Percentiles rank a stretch among this genome's conserved stretches.
Conservation (phyloP, 2,329 filamentous ascomycete genomes). For the Botrytis porri region DNA sequence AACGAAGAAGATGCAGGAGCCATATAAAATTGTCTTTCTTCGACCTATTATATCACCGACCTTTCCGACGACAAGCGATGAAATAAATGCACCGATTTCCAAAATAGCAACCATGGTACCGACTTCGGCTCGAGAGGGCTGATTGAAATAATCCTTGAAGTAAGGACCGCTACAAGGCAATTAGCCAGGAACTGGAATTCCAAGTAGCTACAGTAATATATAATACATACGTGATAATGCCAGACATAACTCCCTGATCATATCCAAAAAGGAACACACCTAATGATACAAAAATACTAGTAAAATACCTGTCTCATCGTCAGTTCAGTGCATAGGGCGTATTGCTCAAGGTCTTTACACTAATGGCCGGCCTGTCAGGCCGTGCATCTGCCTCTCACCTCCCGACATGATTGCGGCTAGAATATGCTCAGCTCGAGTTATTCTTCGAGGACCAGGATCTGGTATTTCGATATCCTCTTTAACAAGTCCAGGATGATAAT, state of each 20-base stretch:
- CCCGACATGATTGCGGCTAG: slow-evolving; percentile 84
- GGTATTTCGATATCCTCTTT: slow-evolving; percentile 85
- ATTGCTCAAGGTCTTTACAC: slow-evolving; percentile 57
- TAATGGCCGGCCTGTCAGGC: slow-evolving; percentile 91
- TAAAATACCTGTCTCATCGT: slow-evolving; percentile 70
- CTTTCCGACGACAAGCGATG: slow-evolving; percentile 80
- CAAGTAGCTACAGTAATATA: slow-evolving; percentile 27
- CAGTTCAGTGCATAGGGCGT: slow-evolving; percentile 18
- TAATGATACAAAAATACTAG: slow-evolving; percentile 83
- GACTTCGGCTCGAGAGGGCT: slow-evolving; percentile 81
- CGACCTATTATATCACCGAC: slow-evolving; percentile 91
- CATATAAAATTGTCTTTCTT: slow-evolving; percentile 86
- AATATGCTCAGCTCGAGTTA: slow-evolving; percentile 65
- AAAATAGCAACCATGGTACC: slow-evolving; percentile 98
- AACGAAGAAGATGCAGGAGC: slow-evolving; percentile 80
- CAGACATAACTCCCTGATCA: slow-evolving; percentile 87
- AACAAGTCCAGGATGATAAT: slow-evolving; percentile 42
- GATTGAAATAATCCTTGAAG: slow-evolving; percentile 89
- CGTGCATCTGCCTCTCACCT: slow-evolving; percentile 73
- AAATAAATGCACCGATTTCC: slow-evolving; percentile 87
- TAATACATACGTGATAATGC: slow-evolving; percentile 58
- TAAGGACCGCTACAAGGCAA: slow-evolving; percentile 63
- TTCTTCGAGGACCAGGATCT: slow-evolving; percentile 58
- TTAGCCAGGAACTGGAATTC: slow-evolving; percentile 24
- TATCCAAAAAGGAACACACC: slow-evolving; percentile 88